These are phyloP conservation scores for Nicotiana tomentosiformis DNA, from an alignment of 257 asterid species.

Conservation along the genomic window DNA sequence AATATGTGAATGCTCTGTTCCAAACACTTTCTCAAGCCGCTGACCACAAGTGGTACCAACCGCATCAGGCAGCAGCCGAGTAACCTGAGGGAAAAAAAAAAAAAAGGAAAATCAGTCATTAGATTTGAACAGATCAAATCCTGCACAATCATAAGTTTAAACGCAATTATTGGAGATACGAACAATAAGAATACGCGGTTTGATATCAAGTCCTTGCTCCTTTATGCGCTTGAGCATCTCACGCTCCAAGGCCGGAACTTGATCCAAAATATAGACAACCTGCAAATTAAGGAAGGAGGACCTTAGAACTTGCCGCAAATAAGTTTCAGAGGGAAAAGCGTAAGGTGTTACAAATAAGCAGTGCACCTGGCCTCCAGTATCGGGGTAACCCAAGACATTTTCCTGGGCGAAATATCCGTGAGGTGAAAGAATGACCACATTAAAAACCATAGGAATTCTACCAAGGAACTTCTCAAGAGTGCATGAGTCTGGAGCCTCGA, in stretches of 20 bases:
- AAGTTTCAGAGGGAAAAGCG: neutral
- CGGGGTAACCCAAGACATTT: constrained; percentile 94
- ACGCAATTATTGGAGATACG: constrained; percentile 8
- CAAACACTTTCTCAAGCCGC: constrained; percentile 79
- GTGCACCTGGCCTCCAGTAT: constrained; percentile 94
- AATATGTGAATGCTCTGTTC: constrained; percentile 87
- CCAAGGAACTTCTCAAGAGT: constrained; percentile 87
- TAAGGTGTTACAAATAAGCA: neutral
- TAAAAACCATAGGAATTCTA: constrained; percentile 90
- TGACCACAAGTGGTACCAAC: constrained; percentile 96
- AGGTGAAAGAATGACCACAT: constrained; percentile 92
- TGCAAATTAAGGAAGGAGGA: constrained; percentile 8
- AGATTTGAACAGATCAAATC: neutral
- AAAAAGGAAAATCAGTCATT: neutral
- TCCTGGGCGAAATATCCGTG: constrained; percentile 99
- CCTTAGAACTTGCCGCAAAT: neutral
- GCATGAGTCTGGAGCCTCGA: constrained; percentile 90
- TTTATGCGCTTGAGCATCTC: constrained; percentile 91
- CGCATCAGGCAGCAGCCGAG: constrained; percentile 95
- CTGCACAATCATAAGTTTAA: neutral
- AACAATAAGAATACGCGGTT: constrained; percentile 84
- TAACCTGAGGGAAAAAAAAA: constrained; percentile 35
- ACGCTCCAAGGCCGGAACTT: constrained; percentile 94
- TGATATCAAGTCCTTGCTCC: constrained; percentile 96
- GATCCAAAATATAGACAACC: constrained; percentile 99